Conservation (phyloP, 164 flowering plant genomes). For the Stephania japonica region DNA sequence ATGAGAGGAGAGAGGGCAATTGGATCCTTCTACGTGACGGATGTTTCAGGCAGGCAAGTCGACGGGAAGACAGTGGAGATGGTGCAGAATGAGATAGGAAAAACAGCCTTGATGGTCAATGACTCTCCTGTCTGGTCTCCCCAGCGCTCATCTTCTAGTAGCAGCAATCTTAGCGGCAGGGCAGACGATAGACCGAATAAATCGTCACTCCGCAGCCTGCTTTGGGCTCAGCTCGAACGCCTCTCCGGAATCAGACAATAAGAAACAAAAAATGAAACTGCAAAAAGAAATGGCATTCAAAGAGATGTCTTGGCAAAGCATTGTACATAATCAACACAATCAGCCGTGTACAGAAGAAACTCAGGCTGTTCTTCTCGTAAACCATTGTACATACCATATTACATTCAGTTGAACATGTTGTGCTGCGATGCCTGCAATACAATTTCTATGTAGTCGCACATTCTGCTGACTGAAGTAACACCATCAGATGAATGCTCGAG, state of each 20-base stretch:
- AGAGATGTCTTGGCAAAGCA: neutral
- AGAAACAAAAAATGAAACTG: neutral
- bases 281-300: too few species aligned
- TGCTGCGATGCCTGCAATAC: too few species aligned
- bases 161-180: slow-evolving; percentile 10
- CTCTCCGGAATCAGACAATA: slow-evolving; percentile 45
- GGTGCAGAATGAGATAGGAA: slow-evolving; percentile 54
- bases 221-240: slow-evolving; percentile 77
- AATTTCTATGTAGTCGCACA: too few species aligned
- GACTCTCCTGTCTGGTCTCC: slow-evolving; percentile 21
- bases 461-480: too few species aligned
- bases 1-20: slow-evolving; percentile 45
- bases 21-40: slow-evolving; percentile 69
- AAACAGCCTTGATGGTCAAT: slow-evolving; percentile 29
- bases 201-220: slow-evolving; percentile 48
- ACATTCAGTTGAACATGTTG: too few species aligned
- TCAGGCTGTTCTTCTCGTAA: too few species aligned
- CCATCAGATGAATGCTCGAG: too few species aligned
- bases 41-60: slow-evolving; percentile 49
- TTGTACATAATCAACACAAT: neutral
- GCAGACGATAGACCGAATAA: slow-evolving; percentile 32
- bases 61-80: slow-evolving; percentile 35
- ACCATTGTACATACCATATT: too few species aligned
- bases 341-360: too few species aligned
- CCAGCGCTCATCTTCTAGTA: slow-evolving; percentile 1